Evolutionary conservation across 2,329 filamentous ascomycete species (phyloP), one percentile per base, ranked within the genome.

Genomic region (Pseudogymnoascus sp.): DNA sequence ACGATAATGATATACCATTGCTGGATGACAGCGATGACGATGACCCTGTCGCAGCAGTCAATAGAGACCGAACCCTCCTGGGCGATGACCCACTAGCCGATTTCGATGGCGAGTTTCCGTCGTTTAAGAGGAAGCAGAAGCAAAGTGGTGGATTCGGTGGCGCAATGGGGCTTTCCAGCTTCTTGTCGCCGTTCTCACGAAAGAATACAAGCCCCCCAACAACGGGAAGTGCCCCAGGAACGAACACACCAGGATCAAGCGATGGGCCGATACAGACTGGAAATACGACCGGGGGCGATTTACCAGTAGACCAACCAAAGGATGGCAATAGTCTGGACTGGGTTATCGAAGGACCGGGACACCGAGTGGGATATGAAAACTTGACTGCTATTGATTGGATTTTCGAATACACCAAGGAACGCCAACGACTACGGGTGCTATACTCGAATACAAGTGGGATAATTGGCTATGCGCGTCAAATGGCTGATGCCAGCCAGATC

Each of bases 301-400:
- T 55, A 35, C 63, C 68, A 60, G 21, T 23, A 19, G 63, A 61
- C 26, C 63, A 59, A 26, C 29, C 63, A 19, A 83, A 84, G 66
- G 80, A 84, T 68, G 78, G 76, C 61, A 71, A 73, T 31, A 75
- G 80, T 3, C 73, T 81, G 52, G 93, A 97, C 74, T 97, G 93
- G 93, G 90, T 95, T 72, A 82, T 88, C 58, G 93, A 97, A 74
- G 92, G 91, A 0, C 92, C 91, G 0, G 92, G 92, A 1, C 85
- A 91, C 61, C 85, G 94, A 71, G 92, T 97, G 38, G 93, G 90
- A 62, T 99, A 99, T 77, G 93, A 97, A 72, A 90, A 99, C 76
- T 80, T 97, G 73, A 97, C 93, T 14, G 93, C 94, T 63, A 99
- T 99, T 73, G 94, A 99, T 78, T 99, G 94, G 94, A 97, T 97